phyloP scores from a whole-genome alignment of 345 rosid species.

The Syzygium aromaticum region DNA sequence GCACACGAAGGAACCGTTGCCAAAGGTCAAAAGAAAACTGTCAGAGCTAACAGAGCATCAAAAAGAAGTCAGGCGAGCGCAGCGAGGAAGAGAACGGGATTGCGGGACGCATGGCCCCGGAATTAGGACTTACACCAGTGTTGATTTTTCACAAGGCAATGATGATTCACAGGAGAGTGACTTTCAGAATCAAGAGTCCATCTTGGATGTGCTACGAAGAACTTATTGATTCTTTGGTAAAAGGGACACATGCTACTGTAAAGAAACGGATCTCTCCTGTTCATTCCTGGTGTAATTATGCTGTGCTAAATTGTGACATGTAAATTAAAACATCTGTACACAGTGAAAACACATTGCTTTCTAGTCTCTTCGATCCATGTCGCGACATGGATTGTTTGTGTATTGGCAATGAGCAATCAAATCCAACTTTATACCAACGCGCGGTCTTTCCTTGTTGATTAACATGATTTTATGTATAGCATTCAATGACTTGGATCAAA shows the following conservation, averaged over 20 bases:
- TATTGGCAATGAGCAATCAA: not conserved
- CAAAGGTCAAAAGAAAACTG: constrained; percentile 20
- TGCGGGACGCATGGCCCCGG: constrained; percentile 44
- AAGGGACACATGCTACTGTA: not conserved
- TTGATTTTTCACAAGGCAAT: constrained; percentile 44
- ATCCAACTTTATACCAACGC: not conserved
- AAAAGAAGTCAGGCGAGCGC: constrained; percentile 45
- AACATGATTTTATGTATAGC: not conserved
- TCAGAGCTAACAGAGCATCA: constrained; percentile 42
- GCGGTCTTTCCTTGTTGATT: not conserved
- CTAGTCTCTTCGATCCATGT: not conserved
- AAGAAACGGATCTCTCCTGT: not conserved
- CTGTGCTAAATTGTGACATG: not conserved
- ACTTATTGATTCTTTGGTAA: not conserved
- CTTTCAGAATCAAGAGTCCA: constrained; percentile 11
- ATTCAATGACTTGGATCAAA: not conserved
- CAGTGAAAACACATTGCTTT: not conserved
- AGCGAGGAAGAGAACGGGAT: constrained; percentile 39
- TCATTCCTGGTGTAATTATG: not conserved
- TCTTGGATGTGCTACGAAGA: constrained; percentile 20
- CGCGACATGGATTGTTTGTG: not conserved
- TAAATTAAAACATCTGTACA: not conserved
- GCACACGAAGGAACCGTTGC: not conserved
- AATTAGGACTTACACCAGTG: constrained; percentile 28
- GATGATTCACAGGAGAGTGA: constrained; percentile 39